A percentile compares a stretch with the other conserved stretches of the same genome.
Evolutionary conservation across 2,329 filamentous ascomycete species (phyloP).

Genomic region (Cladophialophora bantiana): DNA sequence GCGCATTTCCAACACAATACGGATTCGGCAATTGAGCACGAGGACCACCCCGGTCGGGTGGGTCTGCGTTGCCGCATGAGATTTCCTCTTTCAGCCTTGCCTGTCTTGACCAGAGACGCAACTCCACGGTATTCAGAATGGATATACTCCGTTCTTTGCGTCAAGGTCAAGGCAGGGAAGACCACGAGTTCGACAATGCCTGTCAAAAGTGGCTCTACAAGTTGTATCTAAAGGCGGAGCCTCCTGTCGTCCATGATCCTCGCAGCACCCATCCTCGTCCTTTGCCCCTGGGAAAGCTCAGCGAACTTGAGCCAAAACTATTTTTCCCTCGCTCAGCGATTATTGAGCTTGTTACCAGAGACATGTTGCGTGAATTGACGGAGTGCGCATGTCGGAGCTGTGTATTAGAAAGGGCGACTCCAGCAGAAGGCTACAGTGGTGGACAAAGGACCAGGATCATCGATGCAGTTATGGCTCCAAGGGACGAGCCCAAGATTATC

Average conservation of each 20-base stretch:
- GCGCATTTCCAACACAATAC: background rate
- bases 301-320: slow-evolving; percentile 7
- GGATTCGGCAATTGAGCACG: background rate
- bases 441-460: background rate
- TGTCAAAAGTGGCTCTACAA: slow-evolving; percentile 9
- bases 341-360: slow-evolving; percentile 3
- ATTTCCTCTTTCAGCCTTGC: slow-evolving; percentile 8
- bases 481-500: slow-evolving; percentile 10
- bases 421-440: slow-evolving; percentile 3
- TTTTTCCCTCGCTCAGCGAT: slow-evolving; percentile 6
- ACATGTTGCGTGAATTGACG: slow-evolving; percentile 9
- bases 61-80: slow-evolving; percentile 10
- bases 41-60: background rate
- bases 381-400: slow-evolving; percentile 9
- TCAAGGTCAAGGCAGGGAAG: slow-evolving; percentile 8
- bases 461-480: background rate
- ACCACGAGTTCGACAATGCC: background rate
- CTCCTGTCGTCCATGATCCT: slow-evolving; percentile 9
- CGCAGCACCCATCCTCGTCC: background rate
- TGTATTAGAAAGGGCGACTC: background rate
- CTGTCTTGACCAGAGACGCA: slow-evolving; percentile 7
- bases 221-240: slow-evolving; percentile 7
- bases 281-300: slow-evolving; percentile 4
- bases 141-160: slow-evolving; percentile 10
- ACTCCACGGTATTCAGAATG: slow-evolving; percentile 2